Evolutionary conservation across 2,329 filamentous ascomycete genomes (phyloP).

Genomic region (Trichoderma sp.): DNA sequence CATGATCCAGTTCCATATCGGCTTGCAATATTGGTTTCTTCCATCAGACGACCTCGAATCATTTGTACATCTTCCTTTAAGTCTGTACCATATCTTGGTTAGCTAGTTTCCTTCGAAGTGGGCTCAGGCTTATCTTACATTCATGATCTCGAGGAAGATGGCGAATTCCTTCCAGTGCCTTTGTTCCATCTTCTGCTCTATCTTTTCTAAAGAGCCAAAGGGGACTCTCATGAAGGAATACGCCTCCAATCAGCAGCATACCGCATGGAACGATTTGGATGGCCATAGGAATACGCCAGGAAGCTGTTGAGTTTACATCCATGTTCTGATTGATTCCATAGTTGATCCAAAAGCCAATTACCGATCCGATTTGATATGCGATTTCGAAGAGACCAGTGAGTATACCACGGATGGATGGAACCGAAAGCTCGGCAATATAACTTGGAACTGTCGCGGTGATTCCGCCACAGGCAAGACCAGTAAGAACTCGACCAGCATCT

Average conservation of each 20-base stretch:
- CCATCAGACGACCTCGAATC: constrained; percentile 41
- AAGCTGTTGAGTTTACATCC: constrained; percentile 33
- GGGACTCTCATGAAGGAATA: constrained; percentile 47
- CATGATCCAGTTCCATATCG: constrained; percentile 36
- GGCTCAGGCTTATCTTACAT: constrained; percentile 20
- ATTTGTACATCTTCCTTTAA: constrained; percentile 52
- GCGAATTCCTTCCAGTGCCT: constrained; percentile 42
- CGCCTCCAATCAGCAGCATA: constrained; percentile 46
- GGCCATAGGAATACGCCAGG: constrained; percentile 53
- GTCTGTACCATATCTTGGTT: too few relatives aligned
- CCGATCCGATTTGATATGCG: constrained; percentile 54
- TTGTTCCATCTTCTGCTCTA: constrained; percentile 36
- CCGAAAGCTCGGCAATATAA: constrained; percentile 64
- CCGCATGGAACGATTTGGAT: constrained; percentile 48
- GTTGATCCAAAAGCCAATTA: constrained; percentile 56
- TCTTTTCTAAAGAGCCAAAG: constrained; percentile 41
- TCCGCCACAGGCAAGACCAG: constrained; percentile 58
- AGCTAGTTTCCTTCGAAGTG: not conserved
- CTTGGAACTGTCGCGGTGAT: constrained; percentile 61
- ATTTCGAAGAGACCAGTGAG: constrained; percentile 56
- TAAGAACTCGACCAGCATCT: constrained; percentile 61
- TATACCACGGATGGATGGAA: constrained; percentile 58
- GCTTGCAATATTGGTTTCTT: constrained; percentile 37
- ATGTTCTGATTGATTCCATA: constrained; percentile 46
- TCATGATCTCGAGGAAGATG: constrained; percentile 44